Conservation (phyloP, 169 alveolate genomes). For the Plasmodium ovale region DNA sequence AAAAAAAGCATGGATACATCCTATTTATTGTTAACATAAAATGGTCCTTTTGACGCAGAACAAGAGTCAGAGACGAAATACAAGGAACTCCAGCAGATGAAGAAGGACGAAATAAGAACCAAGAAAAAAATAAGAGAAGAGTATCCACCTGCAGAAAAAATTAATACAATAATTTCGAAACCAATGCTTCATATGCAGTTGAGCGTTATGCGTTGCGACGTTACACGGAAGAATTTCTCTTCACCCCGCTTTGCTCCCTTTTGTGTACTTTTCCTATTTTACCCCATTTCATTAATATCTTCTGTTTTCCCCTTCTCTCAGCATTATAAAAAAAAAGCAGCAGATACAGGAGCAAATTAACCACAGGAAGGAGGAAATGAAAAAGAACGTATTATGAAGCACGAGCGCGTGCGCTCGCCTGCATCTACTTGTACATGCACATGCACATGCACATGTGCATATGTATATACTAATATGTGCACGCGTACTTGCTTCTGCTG, state of each 20-base stretch:
- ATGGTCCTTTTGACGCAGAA: no score
- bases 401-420: neutral
- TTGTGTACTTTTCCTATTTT: no score
- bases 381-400: constrained; percentile 18
- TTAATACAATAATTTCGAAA: neutral
- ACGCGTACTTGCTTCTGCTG: no score
- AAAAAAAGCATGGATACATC: neutral
- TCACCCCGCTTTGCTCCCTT: neutral
- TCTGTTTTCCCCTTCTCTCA: neutral
- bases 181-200: no score
- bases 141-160: constrained; percentile 15
- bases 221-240: no score
- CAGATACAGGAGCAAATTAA: constrained; percentile 50
- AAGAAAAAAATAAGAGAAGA: constrained; percentile 56
- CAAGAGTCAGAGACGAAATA: constrained; percentile 47
- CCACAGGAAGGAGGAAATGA: constrained; percentile 62
- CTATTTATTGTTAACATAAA: neutral
- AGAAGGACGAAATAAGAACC: constrained; percentile 59
- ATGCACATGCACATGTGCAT: no score
- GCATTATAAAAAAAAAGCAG: constrained; percentile 53
- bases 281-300: no score
- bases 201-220: no score
- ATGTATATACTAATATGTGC: neutral
- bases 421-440: no score
- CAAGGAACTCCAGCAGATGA: constrained; percentile 32